Evolutionary conservation across 2,329 filamentous ascomycete genomes (phyloP).

Genomic region (Penicillium verrucosum): DNA sequence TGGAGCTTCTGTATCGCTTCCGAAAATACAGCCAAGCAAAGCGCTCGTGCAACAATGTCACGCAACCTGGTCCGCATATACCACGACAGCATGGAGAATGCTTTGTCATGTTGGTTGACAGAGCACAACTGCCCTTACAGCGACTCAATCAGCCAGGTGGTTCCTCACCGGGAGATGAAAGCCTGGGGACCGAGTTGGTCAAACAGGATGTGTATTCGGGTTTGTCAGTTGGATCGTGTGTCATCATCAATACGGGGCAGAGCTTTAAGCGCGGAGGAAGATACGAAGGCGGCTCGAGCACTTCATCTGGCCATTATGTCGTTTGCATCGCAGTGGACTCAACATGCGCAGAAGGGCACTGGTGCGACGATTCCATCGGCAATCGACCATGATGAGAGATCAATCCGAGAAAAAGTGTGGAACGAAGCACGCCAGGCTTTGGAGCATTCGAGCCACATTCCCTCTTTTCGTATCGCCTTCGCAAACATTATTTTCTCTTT

Average conservation of each 20-base stretch:
- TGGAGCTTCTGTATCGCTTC: slow-evolving; percentile 8
- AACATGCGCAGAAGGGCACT: slow-evolving; percentile 16
- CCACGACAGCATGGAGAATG: slow-evolving; percentile 46
- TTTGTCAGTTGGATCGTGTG: slow-evolving; percentile 42
- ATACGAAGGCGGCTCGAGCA: slow-evolving; percentile 39
- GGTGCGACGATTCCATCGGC: slow-evolving; percentile 3
- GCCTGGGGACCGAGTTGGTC: slow-evolving; percentile 41
- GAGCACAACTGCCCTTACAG: slow-evolving; percentile 47
- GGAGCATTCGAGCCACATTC: slow-evolving; percentile 38
- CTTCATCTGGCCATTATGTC: slow-evolving; percentile 45
- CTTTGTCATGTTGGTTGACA: slow-evolving; percentile 44
- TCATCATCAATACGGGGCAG: slow-evolving; percentile 38
- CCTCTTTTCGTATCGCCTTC: slow-evolving; percentile 46
- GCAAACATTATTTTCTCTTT: slow-evolving; percentile 48
- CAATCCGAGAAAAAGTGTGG: slow-evolving; percentile 42
- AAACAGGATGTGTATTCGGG: slow-evolving; percentile 45
- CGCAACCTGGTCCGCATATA: slow-evolving; percentile 44
- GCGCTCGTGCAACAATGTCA: slow-evolving; percentile 37
- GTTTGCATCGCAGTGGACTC: slow-evolving; percentile 45
- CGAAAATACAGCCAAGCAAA: slow-evolving; percentile 32
- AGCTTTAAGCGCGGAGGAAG: slow-evolving; percentile 36
- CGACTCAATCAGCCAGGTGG: slow-evolving; percentile 15
- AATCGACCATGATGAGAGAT: slow-evolving; percentile 34
- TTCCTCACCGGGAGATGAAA: slow-evolving; percentile 17
- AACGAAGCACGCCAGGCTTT: slow-evolving; percentile 42